phyloP scores from a whole-genome alignment of 768 basidiomycete genomes.

The Amanita muscaria region DNA sequence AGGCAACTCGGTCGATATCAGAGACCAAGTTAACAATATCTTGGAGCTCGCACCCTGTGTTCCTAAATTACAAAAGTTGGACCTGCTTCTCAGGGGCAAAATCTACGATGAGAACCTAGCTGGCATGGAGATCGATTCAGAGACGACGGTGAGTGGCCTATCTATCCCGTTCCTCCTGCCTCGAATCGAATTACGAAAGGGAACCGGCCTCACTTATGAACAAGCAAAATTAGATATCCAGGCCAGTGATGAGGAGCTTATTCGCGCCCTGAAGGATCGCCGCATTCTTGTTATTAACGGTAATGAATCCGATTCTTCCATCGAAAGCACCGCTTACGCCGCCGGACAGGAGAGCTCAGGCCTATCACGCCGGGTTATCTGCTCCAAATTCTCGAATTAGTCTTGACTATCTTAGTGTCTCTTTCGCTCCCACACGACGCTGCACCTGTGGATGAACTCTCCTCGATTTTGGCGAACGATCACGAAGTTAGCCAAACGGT shows the following conservation, averaged over 20 bases:
- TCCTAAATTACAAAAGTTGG: constrained; percentile 66
- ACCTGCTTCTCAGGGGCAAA: constrained; percentile 47
- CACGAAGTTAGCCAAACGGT: constrained; percentile 61
- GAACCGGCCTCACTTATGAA: constrained; percentile 40
- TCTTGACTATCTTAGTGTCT: constrained; percentile 69
- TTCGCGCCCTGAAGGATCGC: constrained; percentile 50
- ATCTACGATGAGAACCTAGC: constrained; percentile 68
- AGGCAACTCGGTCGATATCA: constrained; percentile 32
- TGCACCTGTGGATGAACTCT: constrained; percentile 51
- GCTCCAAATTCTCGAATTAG: constrained; percentile 58
- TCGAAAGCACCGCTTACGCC: no score
- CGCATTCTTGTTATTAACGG: constrained; percentile 71
- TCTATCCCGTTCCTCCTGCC: background rate
- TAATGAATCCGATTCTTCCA: constrained; percentile 16
- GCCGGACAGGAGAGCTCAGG: constrained; percentile 52
- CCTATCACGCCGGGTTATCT: constrained; percentile 65
- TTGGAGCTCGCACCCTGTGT: constrained; percentile 75
- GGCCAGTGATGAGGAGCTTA: constrained; percentile 73
- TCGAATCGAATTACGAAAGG: background rate
- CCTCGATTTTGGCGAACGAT: constrained; percentile 54
- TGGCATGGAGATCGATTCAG: constrained; percentile 20
- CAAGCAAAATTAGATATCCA: constrained; percentile 62
- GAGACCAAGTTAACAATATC: constrained; percentile 75
- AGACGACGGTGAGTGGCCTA: background rate
- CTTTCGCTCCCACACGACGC: constrained; percentile 42